Evolutionary conservation across 306 rosid species (phyloP), one percentile per base, ranked within the genome.

Genomic region (Pyrus betulifolia): DNA sequence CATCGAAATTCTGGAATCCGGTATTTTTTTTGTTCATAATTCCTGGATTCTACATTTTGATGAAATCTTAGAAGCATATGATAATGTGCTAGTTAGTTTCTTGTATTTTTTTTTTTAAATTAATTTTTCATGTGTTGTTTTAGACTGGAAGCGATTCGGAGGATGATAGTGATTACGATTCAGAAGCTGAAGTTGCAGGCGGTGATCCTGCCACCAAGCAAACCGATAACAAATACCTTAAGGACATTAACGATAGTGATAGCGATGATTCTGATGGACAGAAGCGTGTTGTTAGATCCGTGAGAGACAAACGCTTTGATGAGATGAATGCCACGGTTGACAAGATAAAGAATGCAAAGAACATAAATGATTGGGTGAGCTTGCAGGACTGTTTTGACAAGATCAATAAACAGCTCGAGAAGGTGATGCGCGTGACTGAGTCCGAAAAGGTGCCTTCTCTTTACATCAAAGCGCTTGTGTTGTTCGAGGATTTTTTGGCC

Each of bases 341-440:
- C 23, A 96, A 90, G 82, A 88, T 92, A 85, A 92, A 87, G 84
- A 92, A 90, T 86, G 96, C 93, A 0, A 88, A 87, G 85, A 90
- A 90, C 79, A 92, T 92, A 28, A 92, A 92, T 69, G 96, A 92
- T 30, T 92, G 97, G 97, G 97, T 88, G 13, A 88, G 91, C 82
- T 78, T 92, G 80, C 96, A 88, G 28, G 97, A 92, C 84, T 87
- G 90, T 62, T 92, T 92, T 83, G 97, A 92, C 76, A 90, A 92
- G 83, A 84, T 92, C 54, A 88, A 86, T 76, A 90, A 92, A 44
- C 96, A 92, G 71, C 90, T 92, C 7, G 97, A 92, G 84, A 92
- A 90, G 76, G 93, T 92, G 49, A 84, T 90, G 92, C 90, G 96
- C 63, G 86, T 90, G 23, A 86, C 85, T 0, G 96, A 92, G 84